phyloP scores from a whole-genome alignment of 2,329 filamentous ascomycete species.

The Pseudogymnoascus sp. region DNA sequence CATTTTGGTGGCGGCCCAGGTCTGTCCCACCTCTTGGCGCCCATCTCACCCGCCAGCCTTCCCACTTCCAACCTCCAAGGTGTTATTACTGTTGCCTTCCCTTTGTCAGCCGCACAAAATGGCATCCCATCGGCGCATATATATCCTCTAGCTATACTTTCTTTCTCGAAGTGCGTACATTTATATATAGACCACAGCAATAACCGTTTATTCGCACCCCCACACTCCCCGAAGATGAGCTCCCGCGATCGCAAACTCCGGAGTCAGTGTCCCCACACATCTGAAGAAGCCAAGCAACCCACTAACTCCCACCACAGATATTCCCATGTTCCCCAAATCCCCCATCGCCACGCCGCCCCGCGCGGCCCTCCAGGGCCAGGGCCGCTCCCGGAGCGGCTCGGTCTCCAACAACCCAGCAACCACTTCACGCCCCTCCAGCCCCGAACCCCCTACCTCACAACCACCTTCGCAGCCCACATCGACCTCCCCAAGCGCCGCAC shows the following conservation, averaged over 20 bases:
- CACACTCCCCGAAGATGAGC: background rate
- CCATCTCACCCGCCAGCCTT: background rate
- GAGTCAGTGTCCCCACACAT: background rate
- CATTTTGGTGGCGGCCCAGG: background rate
- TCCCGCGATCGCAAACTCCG: background rate
- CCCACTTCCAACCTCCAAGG: background rate
- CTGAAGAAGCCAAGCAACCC: background rate
- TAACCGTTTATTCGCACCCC: background rate
- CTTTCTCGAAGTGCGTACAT: background rate
- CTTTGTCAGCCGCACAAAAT: background rate
- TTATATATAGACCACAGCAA: background rate
- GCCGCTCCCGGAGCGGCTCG: slow-evolving; percentile 14
- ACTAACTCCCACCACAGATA: background rate
- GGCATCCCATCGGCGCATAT: background rate
- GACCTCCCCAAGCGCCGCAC: slow-evolving; percentile 12
- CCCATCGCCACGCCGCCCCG: slow-evolving; percentile 21
- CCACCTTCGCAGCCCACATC: background rate
- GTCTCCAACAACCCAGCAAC: slow-evolving; percentile 9
- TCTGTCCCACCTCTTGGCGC: background rate
- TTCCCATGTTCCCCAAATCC: slow-evolving; percentile 9
- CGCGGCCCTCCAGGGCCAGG: slow-evolving; percentile 16
- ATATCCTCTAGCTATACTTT: background rate
- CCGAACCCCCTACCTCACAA: slow-evolving; percentile 1
- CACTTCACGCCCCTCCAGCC: slow-evolving; percentile 2
- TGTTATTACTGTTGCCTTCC: background rate